Percentiles rank a stretch among this genome's conserved stretches.
These are phyloP conservation scores for Silene conica DNA, from an alignment of 148 eudicot species.

Conservation along the genomic window DNA sequence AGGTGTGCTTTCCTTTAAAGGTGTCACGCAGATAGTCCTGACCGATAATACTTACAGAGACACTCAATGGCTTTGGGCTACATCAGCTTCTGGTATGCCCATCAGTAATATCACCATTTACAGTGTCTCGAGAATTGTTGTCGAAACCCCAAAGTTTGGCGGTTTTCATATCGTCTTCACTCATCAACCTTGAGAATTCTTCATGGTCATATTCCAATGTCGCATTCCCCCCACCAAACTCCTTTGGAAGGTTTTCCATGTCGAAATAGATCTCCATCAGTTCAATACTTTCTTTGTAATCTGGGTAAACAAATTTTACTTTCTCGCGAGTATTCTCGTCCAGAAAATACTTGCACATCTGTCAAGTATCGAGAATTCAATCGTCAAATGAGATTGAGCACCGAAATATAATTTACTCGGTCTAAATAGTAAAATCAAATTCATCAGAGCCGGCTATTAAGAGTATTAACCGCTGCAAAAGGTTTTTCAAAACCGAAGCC, in stretches of 20 bases:
- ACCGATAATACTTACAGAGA: no score
- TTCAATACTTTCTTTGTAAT: conserved; percentile 64
- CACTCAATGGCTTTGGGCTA: conserved; percentile 22
- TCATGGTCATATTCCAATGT: conserved; percentile 76
- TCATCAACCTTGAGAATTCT: conserved; percentile 73
- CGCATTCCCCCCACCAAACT: conserved; percentile 85
- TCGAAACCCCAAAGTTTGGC: conserved; percentile 62
- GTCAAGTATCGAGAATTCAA: neutral
- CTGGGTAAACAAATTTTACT: conserved; percentile 62
- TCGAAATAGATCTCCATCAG: conserved; percentile 69
- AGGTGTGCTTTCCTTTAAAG: no score
- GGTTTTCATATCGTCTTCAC: conserved; percentile 57
- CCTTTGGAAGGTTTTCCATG: conserved; percentile 68
- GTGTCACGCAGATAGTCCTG: no score
- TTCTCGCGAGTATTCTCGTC: conserved; percentile 63
- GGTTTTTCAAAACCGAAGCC: neutral
- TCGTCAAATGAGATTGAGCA: conserved; percentile 3
- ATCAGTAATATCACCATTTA: conserved; percentile 19
- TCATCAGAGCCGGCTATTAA: no score
- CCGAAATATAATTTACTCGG: no score
- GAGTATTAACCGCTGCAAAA: no score
- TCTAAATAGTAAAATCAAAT: no score
- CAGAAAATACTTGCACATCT: conserved; percentile 69
- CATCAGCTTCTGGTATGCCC: conserved; percentile 24
- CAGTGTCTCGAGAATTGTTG: conserved; percentile 8